Evolutionary conservation across 805 yeast genomes (phyloP).

Genomic region (Pichia heedii): DNA sequence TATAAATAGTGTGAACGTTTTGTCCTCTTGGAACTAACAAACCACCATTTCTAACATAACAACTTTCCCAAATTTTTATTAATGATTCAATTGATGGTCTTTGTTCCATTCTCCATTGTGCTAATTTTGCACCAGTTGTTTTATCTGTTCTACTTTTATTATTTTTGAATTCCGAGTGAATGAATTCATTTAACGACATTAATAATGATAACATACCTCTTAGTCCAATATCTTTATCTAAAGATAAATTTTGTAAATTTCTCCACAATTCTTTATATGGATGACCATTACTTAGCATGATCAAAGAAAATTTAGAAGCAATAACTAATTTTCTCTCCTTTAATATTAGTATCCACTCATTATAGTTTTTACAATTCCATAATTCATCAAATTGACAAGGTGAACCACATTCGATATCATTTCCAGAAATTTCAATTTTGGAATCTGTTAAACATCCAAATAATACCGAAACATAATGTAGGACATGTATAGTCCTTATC

Average conservation of each 20-base stretch:
- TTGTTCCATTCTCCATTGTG: constrained; percentile 57
- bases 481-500: constrained; percentile 43
- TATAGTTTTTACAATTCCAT: constrained; percentile 44
- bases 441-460: constrained; percentile 38
- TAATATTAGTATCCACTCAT: constrained; percentile 43
- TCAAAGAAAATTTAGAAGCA: constrained; percentile 46
- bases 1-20: constrained; percentile 39
- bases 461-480: constrained; percentile 41
- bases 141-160: constrained; percentile 23
- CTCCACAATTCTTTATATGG: constrained; percentile 44
- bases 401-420: constrained; percentile 52
- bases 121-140: constrained; percentile 36
- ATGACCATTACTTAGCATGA: constrained; percentile 48
- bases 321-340: constrained; percentile 30
- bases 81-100: constrained; percentile 51
- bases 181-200: constrained; percentile 58
- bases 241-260: constrained; percentile 35
- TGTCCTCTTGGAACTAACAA: constrained; percentile 43
- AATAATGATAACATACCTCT: constrained; percentile 47
- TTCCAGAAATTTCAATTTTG: constrained; percentile 30
- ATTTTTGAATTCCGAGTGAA: constrained; percentile 41
- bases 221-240: constrained; percentile 34
- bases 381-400: constrained; percentile 52
- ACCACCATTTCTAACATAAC: constrained; percentile 57
- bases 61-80: constrained; percentile 59